Percentiles rank a stretch among this genome's conserved stretches.
phyloP scores from a whole-genome alignment of 768 basidiomycete genomes.

The Naematelia encephala region DNA sequence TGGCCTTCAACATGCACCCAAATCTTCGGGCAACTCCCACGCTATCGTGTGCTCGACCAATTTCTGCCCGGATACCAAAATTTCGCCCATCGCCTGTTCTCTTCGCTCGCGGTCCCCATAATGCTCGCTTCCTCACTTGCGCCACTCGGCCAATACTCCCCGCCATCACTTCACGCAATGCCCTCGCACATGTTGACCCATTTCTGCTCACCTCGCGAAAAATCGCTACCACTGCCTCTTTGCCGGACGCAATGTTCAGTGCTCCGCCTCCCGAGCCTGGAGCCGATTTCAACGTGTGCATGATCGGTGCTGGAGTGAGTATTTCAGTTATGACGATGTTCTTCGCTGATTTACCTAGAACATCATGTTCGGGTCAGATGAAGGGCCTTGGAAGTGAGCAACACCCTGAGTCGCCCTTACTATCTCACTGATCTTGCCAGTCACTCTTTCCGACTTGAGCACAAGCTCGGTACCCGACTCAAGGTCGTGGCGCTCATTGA shows the following conservation, averaged over 20 bases:
- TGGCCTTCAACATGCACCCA: constrained; percentile 41
- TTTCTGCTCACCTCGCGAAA: constrained; percentile 21
- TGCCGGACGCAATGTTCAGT: constrained; percentile 46
- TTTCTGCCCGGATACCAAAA: constrained; percentile 1
- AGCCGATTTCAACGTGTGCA: constrained; percentile 86
- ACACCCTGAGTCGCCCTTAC: background rate
- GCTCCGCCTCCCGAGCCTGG: constrained; percentile 51
- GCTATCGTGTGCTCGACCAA: constrained; percentile 23
- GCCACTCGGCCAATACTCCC: constrained; percentile 17
- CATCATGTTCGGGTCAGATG: constrained; percentile 87
- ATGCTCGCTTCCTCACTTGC: constrained; percentile 6
- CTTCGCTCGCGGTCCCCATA: background rate
- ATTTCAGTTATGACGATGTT: background rate
- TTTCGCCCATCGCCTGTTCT: background rate
- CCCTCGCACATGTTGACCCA: constrained; percentile 1
- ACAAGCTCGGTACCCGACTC: constrained; percentile 91
- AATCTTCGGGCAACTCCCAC: constrained; percentile 34
- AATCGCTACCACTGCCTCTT: constrained; percentile 44
- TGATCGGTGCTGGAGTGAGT: constrained; percentile 76
- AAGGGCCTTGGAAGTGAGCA: constrained; percentile 51
- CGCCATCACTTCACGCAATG: constrained; percentile 30
- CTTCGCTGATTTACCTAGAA: constrained; percentile 54
- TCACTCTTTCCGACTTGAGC: constrained; percentile 56
- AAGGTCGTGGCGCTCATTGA: constrained; percentile 95
- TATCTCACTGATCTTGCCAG: constrained; percentile 25